Conservation (phyloP, 1,139 yeast species). For the Kodamaea anthophila region DNA sequence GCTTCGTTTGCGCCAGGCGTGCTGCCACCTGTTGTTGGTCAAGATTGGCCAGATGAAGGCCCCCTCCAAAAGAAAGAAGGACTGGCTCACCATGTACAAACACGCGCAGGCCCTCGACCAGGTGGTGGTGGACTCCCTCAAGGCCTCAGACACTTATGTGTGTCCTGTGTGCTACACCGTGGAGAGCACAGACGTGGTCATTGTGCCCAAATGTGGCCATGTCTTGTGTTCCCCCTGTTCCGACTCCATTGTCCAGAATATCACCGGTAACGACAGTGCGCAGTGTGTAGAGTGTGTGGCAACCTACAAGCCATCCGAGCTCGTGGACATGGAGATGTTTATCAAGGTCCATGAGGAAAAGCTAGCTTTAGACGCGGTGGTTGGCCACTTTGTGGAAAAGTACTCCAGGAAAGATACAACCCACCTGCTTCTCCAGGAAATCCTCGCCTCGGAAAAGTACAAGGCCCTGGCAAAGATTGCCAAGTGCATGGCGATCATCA, state of each 20-base stretch:
- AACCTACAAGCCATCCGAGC: constrained; percentile 31
- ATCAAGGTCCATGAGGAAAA: constrained; percentile 37
- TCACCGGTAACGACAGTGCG: constrained; percentile 34
- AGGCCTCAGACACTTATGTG: constrained; percentile 23
- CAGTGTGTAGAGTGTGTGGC: constrained; percentile 49
- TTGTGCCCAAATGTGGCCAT: constrained; percentile 65
- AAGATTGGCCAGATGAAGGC: constrained; percentile 50
- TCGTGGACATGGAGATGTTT: constrained; percentile 48
- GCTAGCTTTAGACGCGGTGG: constrained; percentile 9
- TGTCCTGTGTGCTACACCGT: constrained; percentile 71
- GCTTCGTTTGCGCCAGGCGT: constrained; percentile 81
- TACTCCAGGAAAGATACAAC: constrained; percentile 9
- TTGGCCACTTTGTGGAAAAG: constrained; percentile 7
- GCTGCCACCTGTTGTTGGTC: constrained; percentile 78
- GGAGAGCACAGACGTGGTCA: constrained; percentile 31
- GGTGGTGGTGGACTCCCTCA: constrained; percentile 12
- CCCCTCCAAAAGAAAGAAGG: constrained; percentile 7
- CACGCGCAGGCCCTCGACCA: constrained; percentile 12
- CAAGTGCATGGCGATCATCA: constrained; percentile 41
- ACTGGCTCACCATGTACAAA: constrained; percentile 21
- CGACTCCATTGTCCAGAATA: constrained; percentile 43
- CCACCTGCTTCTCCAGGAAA: constrained; percentile 2
- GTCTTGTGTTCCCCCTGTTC: constrained; percentile 59
- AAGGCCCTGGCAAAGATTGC: constrained; percentile 51
- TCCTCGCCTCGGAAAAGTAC: constrained; percentile 25